These are phyloP conservation scores for Trichoderma breve DNA, from an alignment of 2,329 filamentous ascomycete genomes.

Conservation along the genomic window DNA sequence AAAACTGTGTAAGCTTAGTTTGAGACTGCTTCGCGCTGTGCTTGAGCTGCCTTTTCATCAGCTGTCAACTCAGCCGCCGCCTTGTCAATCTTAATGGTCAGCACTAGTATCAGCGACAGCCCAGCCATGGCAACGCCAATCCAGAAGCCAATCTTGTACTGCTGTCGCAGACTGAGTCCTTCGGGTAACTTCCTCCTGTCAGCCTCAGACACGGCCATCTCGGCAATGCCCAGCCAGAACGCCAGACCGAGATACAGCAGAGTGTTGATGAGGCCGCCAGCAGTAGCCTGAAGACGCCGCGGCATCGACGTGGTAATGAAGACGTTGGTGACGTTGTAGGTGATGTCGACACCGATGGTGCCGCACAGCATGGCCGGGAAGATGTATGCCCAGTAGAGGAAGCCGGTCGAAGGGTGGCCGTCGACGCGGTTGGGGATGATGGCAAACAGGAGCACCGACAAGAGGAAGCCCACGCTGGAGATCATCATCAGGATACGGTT, in stretches of 20 bases:
- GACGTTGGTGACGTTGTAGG: slow-evolving; percentile 72
- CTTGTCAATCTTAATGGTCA: slow-evolving; percentile 55
- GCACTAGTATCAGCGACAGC: slow-evolving; percentile 51
- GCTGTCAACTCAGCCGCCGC: slow-evolving; percentile 57
- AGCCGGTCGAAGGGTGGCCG: slow-evolving; percentile 31
- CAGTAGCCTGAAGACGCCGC: slow-evolving; percentile 64
- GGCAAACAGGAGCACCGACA: slow-evolving; percentile 61
- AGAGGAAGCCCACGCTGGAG: slow-evolving; percentile 58
- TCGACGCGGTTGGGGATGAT: slow-evolving; percentile 55
- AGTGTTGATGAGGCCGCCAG: slow-evolving; percentile 69
- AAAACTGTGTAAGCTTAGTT: neutral
- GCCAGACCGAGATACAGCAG: slow-evolving; percentile 67
- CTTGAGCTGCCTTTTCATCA: slow-evolving; percentile 48
- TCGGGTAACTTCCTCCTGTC: slow-evolving; percentile 27
- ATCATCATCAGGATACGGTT: slow-evolving; percentile 62
- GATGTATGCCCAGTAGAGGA: slow-evolving; percentile 67
- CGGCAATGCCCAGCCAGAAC: slow-evolving; percentile 51
- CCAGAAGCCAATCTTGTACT: slow-evolving; percentile 67
- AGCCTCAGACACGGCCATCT: slow-evolving; percentile 58
- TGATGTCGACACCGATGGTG: slow-evolving; percentile 73
- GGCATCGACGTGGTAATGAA: slow-evolving; percentile 75
- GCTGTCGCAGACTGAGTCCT: slow-evolving; percentile 43
- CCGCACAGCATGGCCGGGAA: slow-evolving; percentile 68
- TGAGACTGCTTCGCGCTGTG: slow-evolving; percentile 18
- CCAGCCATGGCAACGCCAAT: slow-evolving; percentile 57